A percentile compares a stretch with the other conserved stretches of the same genome.
Evolutionary conservation across 768 basidiomycete species (phyloP).

Genomic region (Suillus subalutaceus): DNA sequence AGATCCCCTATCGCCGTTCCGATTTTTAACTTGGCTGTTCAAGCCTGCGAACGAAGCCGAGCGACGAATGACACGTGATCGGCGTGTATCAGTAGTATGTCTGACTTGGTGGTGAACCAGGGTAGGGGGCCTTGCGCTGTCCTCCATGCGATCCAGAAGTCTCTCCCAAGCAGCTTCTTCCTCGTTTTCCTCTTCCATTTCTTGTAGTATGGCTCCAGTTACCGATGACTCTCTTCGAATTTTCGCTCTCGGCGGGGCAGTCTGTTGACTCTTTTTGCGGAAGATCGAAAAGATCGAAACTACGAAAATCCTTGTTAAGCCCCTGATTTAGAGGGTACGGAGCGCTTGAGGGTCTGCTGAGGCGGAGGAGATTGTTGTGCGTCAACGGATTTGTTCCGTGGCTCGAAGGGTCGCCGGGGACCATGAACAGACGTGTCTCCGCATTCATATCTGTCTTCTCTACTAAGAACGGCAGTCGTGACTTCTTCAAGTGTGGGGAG

Average conservation of each 20-base stretch:
- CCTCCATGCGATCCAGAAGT: not conserved
- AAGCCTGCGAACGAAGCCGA: constrained; percentile 27
- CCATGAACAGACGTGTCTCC: not conserved
- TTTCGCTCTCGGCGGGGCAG: not conserved
- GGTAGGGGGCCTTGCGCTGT: not conserved
- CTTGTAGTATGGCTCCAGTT: not conserved
- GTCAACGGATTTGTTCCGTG: not conserved
- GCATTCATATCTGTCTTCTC: constrained; percentile 10
- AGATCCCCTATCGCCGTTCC: not conserved
- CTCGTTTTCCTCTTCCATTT: not conserved
- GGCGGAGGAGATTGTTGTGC: constrained; percentile 13
- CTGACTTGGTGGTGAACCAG: not conserved
- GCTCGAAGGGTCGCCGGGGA: constrained; percentile 10
- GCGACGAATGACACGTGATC: constrained; percentile 24
- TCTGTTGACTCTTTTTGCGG: not conserved
- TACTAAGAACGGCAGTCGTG: constrained; percentile 13
- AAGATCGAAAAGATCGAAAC: constrained; percentile 15
- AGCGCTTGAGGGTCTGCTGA: constrained; percentile 16
- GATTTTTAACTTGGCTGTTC: not conserved
- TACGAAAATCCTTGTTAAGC: constrained; percentile 12
- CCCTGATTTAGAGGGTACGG: constrained; percentile 10
- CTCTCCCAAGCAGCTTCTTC: not conserved
- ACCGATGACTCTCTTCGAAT: not conserved
- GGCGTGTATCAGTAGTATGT: not conserved
- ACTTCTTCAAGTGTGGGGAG: constrained; percentile 24